These are phyloP conservation scores for Takakia lepidozioides DNA, from an alignment of 225 moss, liverwort and hornwort genomes.

Conservation along the genomic window DNA sequence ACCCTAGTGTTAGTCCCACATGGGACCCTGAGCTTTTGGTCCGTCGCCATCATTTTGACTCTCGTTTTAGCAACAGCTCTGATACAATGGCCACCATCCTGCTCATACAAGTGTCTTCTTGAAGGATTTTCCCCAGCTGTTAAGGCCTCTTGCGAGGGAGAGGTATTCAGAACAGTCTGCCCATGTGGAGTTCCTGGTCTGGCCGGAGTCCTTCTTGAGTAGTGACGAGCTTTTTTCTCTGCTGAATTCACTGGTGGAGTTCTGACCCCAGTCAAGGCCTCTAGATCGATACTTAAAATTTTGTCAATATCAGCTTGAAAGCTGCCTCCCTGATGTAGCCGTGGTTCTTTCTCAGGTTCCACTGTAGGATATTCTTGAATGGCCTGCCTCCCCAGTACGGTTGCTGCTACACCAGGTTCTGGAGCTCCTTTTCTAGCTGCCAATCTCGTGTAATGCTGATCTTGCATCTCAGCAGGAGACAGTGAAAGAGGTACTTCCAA, in stretches of 20 bases:
- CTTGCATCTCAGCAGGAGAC: neutral
- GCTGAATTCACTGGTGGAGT: constrained; percentile 22
- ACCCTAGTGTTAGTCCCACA: constrained; percentile 5
- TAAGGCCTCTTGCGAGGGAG: too few species aligned
- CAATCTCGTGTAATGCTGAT: constrained; percentile 27
- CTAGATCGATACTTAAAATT: constrained; percentile 31
- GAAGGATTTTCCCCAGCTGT: too few species aligned
- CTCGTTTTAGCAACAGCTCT: constrained; percentile 38
- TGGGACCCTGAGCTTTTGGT: constrained; percentile 19
- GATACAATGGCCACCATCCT: constrained; percentile 31
- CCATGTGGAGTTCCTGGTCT: too few species aligned
- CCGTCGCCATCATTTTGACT: constrained; percentile 22
- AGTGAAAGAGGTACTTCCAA: neutral
- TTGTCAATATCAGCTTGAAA: constrained; percentile 43
- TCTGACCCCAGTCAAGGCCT: constrained; percentile 27
- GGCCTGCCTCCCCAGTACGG: constrained; percentile 23
- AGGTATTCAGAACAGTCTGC: too few species aligned
- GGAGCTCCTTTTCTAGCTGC: constrained; percentile 37
- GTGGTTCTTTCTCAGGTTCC: constrained; percentile 27
- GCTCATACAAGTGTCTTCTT: constrained; percentile 8
- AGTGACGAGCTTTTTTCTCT: constrained; percentile 51
- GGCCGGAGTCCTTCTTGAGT: constrained; percentile 31
- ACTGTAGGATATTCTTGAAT: too few species aligned
- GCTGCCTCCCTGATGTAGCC: constrained; percentile 49
- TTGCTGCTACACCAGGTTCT: too few species aligned